Conservation (phyloP, 1,284 basidiomycete species). For the Sporisorium exsertum region DNA sequence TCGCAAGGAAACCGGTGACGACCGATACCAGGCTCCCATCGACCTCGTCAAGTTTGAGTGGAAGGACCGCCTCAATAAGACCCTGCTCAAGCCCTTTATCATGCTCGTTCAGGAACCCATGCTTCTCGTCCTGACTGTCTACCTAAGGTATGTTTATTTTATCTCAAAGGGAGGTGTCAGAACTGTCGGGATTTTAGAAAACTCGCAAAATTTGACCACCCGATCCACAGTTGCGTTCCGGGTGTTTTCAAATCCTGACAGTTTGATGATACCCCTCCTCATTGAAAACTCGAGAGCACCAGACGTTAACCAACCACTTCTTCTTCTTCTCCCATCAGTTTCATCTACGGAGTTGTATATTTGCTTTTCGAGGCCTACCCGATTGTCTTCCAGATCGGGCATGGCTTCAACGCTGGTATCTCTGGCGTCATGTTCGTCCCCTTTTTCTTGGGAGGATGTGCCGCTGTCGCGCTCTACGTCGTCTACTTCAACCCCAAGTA, state of each 20-base stretch:
- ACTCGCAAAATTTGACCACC: too few relatives aligned
- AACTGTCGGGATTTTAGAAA: too few relatives aligned
- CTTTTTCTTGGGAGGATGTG: slow-evolving; percentile 64
- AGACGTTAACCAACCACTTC: too few relatives aligned
- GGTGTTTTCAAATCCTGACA: too few relatives aligned
- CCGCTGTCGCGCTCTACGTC: slow-evolving; percentile 48
- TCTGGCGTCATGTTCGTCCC: slow-evolving; percentile 68
- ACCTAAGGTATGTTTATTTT: too few relatives aligned
- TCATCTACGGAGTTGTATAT: slow-evolving; percentile 74
- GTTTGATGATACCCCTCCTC: too few relatives aligned
- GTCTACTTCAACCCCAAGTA: slow-evolving; percentile 59
- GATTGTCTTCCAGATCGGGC: slow-evolving; percentile 63
- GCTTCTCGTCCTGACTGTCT: slow-evolving; percentile 78
- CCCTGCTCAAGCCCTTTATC: slow-evolving; percentile 75
- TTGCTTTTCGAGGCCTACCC: slow-evolving; percentile 68
- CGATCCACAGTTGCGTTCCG: too few relatives aligned
- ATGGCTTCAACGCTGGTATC: slow-evolving; percentile 63
- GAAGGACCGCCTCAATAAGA: slow-evolving; percentile 72
- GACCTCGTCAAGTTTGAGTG: slow-evolving; percentile 50
- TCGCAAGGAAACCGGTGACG: slow-evolving; percentile 77
- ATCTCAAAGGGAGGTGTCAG: too few relatives aligned
- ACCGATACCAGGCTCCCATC: slow-evolving; percentile 72
- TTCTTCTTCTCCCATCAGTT: too few relatives aligned
- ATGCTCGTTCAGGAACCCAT: slow-evolving; percentile 80
- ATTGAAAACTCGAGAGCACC: too few relatives aligned